Conservation (phyloP, 2,329 filamentous ascomycete genomes). For the Verticillium isaacii region DNA sequence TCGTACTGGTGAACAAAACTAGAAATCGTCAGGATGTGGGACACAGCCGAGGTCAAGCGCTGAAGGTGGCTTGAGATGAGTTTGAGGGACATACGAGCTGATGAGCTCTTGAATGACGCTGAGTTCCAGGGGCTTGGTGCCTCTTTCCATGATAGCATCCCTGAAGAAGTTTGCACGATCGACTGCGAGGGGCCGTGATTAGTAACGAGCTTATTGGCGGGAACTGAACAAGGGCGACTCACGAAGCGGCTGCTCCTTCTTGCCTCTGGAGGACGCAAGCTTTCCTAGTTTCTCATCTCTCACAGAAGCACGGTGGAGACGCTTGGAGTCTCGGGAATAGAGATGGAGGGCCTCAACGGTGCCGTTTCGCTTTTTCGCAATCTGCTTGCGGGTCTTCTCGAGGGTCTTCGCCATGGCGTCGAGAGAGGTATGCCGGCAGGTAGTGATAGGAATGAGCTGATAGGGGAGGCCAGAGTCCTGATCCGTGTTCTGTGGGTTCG, state of each 20-base stretch:
- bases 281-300: slow-evolving; percentile 80
- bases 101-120: slow-evolving; percentile 58
- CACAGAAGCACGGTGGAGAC: slow-evolving; percentile 71
- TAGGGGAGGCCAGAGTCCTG: neutral
- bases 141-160: slow-evolving; percentile 52
- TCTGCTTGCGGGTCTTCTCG: slow-evolving; percentile 81
- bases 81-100: slow-evolving; percentile 43
- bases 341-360: slow-evolving; percentile 74
- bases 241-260: slow-evolving; percentile 72
- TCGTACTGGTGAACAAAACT: slow-evolving; percentile 66
- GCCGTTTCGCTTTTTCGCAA: slow-evolving; percentile 78
- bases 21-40: slow-evolving; percentile 20
- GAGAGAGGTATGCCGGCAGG: neutral
- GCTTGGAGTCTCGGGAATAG: slow-evolving; percentile 80
- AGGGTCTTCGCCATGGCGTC: slow-evolving; percentile 69
- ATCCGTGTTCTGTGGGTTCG: neutral
- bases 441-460: neutral
- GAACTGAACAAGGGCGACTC: slow-evolving; percentile 19
- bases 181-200: slow-evolving; percentile 13
- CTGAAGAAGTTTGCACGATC: slow-evolving; percentile 60
- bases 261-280: slow-evolving; percentile 63
- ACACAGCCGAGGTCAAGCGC: neutral
- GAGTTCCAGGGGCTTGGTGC: slow-evolving; percentile 43
- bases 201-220: neutral
- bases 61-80: neutral